Conservation (phyloP, 129 eudicot genomes). For the Saposhnikovia divaricata region DNA sequence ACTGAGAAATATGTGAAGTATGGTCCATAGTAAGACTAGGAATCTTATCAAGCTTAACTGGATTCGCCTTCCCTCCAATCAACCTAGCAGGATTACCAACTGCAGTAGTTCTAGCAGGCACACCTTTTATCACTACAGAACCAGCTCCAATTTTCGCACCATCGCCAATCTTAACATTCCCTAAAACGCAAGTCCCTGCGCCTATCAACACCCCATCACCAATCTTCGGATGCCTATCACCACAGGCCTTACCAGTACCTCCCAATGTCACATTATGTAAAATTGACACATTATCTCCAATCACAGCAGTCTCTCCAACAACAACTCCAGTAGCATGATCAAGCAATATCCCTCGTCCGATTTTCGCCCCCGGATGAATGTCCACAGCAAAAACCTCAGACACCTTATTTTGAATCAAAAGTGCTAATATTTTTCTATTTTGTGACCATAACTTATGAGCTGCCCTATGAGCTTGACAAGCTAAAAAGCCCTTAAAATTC, state of each 20-base stretch:
- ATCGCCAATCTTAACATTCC: slow-evolving; percentile 67
- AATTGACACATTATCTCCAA: slow-evolving; percentile 81
- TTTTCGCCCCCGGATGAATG: slow-evolving; percentile 87
- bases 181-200: slow-evolving; percentile 92
- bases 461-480: slow-evolving; percentile 77
- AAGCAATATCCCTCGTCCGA: slow-evolving; percentile 74
- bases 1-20: slow-evolving; percentile 62
- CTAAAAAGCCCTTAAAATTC: slow-evolving; percentile 79
- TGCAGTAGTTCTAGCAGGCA: slow-evolving; percentile 78
- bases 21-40: slow-evolving; percentile 97
- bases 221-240: slow-evolving; percentile 85
- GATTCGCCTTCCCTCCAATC: slow-evolving; percentile 77
- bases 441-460: slow-evolving; percentile 67
- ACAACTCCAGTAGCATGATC: slow-evolving; percentile 95
- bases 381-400: slow-evolving; percentile 88
- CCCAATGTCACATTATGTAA: slow-evolving; percentile 92
- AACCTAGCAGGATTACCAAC: slow-evolving; percentile 92
- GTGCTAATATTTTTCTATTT: slow-evolving; percentile 53
- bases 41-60: slow-evolving; percentile 59
- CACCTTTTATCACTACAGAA: slow-evolving; percentile 73
- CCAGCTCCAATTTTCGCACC: slow-evolving; percentile 97
- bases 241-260: slow-evolving; percentile 83
- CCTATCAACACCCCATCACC: slow-evolving; percentile 95
- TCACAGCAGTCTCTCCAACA: slow-evolving; percentile 83
- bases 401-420: slow-evolving; percentile 70